Evolutionary conservation across 305 asterid species (phyloP).

Genomic region (Stenogyne calaminthoides): DNA sequence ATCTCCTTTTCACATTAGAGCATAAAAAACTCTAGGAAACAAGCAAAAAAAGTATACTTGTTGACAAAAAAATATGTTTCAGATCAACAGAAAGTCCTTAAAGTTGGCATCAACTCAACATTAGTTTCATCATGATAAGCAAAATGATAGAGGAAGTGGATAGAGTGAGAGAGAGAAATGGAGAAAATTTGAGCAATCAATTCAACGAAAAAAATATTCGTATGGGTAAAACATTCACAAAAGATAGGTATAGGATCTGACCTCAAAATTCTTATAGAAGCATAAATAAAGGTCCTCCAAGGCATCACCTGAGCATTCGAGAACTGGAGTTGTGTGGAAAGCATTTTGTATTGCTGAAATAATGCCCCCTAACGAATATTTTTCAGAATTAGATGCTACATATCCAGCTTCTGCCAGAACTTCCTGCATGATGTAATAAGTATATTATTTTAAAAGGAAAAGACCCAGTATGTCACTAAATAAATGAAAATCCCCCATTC

Average conservation of each 20-base stretch:
- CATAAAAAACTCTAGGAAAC: constrained; percentile 17
- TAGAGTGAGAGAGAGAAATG: background rate
- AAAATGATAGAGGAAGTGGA: background rate
- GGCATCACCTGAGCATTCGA: constrained; percentile 69
- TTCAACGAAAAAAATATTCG: background rate
- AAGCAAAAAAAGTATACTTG: background rate
- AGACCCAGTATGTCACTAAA: background rate
- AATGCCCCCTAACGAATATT: constrained; percentile 81
- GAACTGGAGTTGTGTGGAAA: constrained; percentile 70
- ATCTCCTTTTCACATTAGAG: constrained; percentile 28
- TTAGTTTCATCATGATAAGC: background rate
- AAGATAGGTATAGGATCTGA: constrained; percentile 31
- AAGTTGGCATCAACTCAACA: background rate
- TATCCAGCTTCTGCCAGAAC: constrained; percentile 73
- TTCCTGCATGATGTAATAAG: constrained; percentile 50
- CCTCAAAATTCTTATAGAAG: constrained; percentile 86
- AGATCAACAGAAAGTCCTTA: constrained; percentile 5
- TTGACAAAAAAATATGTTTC: background rate
- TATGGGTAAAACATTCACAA: background rate
- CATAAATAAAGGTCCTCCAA: constrained; percentile 77
- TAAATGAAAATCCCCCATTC: background rate
- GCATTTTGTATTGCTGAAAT: constrained; percentile 79
- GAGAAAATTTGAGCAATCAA: constrained; percentile 1
- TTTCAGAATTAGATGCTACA: constrained; percentile 79
- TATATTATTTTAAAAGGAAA: constrained; percentile 17